Percentiles rank a stretch among this genome's conserved stretches.
Conservation (phyloP, 768 basidiomycete species). For the Cystobasidiopsis lactophilus region DNA sequence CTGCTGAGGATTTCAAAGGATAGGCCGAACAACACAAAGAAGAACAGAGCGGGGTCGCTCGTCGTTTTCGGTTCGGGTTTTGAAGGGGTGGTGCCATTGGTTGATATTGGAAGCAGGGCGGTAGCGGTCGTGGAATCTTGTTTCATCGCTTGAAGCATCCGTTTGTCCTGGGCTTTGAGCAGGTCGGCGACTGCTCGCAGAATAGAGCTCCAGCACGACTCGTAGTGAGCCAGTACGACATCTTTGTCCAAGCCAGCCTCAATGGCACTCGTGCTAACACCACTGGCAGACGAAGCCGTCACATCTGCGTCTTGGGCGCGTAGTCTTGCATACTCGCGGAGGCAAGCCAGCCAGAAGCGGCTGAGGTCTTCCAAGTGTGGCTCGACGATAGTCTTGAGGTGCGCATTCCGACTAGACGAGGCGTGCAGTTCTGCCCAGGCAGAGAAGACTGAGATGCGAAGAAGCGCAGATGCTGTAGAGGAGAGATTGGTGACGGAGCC, state of each 20-base stretch:
- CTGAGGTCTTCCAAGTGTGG: conserved; percentile 55
- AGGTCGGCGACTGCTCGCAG: conserved; percentile 62
- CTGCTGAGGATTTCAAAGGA: conserved; percentile 66
- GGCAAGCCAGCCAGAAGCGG: conserved; percentile 62
- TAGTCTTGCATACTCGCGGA: conserved; percentile 81
- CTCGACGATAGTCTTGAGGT: conserved; percentile 57
- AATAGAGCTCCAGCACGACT: conserved; percentile 55
- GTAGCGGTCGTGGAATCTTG: neutral
- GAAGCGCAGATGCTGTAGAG: conserved; percentile 84
- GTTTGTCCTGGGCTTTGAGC: conserved; percentile 48
- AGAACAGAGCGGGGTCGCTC: conserved; percentile 53
- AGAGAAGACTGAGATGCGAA: conserved; percentile 72
- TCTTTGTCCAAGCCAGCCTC: conserved; percentile 78
- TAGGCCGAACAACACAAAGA: conserved; percentile 79
- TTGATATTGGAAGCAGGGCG: no score
- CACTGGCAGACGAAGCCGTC: conserved; percentile 43
- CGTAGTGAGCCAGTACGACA: conserved; percentile 83
- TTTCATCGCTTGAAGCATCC: conserved; percentile 63
- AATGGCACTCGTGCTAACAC: conserved; percentile 34
- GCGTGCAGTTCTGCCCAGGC: conserved; percentile 89
- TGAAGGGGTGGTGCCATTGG: conserved; percentile 6
- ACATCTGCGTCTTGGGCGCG: conserved; percentile 44
- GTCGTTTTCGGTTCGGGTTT: conserved; percentile 20
- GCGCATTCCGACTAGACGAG: conserved; percentile 47
- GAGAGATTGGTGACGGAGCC: conserved; percentile 71